Evolutionary conservation across 768 basidiomycete genomes (phyloP).

Genomic region (Termitomyces eurrhizus): DNA sequence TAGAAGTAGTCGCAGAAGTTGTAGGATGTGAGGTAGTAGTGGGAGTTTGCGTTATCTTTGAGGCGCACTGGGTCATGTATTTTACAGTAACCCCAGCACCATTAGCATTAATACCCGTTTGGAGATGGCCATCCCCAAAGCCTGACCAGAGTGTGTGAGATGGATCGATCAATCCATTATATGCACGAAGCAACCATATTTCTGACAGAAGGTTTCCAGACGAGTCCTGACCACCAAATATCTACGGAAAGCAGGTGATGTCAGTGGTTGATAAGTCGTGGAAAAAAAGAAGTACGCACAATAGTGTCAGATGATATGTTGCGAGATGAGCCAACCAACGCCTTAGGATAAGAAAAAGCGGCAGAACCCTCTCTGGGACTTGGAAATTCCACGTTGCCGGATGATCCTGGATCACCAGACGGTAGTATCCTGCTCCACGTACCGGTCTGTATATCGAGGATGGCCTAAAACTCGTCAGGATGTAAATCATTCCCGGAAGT

Average conservation of each 20-base stretch:
- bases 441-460: conserved; percentile 57
- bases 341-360: conserved; percentile 48
- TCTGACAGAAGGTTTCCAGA: conserved; percentile 67
- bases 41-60: conserved; percentile 22
- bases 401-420: conserved; percentile 66
- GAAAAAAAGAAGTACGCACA: conserved; percentile 26
- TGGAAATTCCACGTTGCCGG: conserved; percentile 50
- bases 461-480: conserved; percentile 36
- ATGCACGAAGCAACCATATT: conserved; percentile 75
- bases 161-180: conserved; percentile 56
- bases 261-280: not conserved
- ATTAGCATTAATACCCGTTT: conserved; percentile 58
- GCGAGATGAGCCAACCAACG: conserved; percentile 55
- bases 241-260: conserved; percentile 22
- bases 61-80: conserved; percentile 61
- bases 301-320: conserved; percentile 59
- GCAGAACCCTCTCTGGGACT: conserved; percentile 69
- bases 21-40: conserved; percentile 15
- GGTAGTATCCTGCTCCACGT: conserved; percentile 73
- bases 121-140: conserved; percentile 59
- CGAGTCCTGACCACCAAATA: conserved; percentile 74
- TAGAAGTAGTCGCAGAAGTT: not conserved
- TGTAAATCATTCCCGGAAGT: not conserved
- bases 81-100: conserved; percentile 63
- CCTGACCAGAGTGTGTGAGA: conserved; percentile 57